Evolutionary conservation across 2,329 filamentous ascomycete species (phyloP).

Genomic region (Chaetomium sp.): DNA sequence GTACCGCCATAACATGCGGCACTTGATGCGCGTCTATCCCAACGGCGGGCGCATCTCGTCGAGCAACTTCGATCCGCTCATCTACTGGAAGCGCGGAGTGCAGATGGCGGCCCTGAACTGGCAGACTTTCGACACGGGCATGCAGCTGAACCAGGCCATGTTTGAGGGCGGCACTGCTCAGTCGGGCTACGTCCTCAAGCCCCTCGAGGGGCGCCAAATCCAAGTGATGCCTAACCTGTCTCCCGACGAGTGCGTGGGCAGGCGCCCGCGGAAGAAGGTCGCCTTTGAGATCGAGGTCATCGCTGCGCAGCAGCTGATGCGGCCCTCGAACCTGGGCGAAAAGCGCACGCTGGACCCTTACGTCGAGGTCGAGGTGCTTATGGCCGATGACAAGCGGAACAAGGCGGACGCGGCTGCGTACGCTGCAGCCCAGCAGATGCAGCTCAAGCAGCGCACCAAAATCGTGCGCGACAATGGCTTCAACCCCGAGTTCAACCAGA

Average conservation of each 20-base stretch:
- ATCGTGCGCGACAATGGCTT: conserved; percentile 88
- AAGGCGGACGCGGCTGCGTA: conserved; percentile 74
- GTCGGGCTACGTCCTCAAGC: conserved; percentile 92
- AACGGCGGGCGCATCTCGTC: conserved; percentile 79
- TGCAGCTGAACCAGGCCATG: conserved; percentile 98
- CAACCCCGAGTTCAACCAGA: conserved; percentile 83
- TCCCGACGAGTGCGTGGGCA: conserved; percentile 55
- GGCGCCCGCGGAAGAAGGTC: conserved; percentile 78
- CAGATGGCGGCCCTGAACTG: conserved; percentile 98
- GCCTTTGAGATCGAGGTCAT: conserved; percentile 85
- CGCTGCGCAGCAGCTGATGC: conserved; percentile 92
- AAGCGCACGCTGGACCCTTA: conserved; percentile 81
- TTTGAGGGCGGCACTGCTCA: conserved; percentile 85
- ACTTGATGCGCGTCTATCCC: conserved; percentile 93
- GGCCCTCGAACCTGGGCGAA: conserved; percentile 60
- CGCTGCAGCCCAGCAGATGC: conserved; percentile 52
- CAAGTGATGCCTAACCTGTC: conserved; percentile 60
- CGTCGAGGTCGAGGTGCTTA: conserved; percentile 91
- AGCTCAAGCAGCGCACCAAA: conserved; percentile 76
- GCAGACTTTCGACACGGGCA: conserved; percentile 95
- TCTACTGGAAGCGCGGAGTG: conserved; percentile 92
- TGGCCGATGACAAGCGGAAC: conserved; percentile 90
- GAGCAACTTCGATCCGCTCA: conserved; percentile 90
- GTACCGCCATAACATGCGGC: conserved; percentile 86
- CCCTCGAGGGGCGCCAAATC: conserved; percentile 76